A percentile compares a stretch with the other conserved stretches of the same genome.
These are phyloP conservation scores for Talaromyces sp. DNA, from an alignment of 2,329 filamentous ascomycete species.

Conservation along the genomic window DNA sequence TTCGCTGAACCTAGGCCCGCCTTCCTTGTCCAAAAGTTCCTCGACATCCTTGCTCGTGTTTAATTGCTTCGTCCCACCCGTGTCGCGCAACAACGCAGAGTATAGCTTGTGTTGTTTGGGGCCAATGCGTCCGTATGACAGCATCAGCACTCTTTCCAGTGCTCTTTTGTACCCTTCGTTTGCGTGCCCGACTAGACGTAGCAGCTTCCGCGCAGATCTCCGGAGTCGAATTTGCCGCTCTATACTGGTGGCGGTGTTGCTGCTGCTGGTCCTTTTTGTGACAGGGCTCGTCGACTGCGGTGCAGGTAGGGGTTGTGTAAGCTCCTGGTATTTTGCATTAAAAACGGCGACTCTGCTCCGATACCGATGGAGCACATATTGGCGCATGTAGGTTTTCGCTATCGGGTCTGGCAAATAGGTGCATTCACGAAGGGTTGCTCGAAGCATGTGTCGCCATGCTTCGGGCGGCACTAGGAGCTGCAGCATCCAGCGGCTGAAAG, in stretches of 20 bases:
- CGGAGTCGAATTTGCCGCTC: conserved; percentile 17
- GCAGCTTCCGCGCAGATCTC: conserved; percentile 27
- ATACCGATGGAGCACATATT: conserved; percentile 47
- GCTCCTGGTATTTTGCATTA: neutral
- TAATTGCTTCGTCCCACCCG: conserved; percentile 1
- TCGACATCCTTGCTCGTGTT: conserved; percentile 9
- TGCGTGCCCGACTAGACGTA: conserved; percentile 46
- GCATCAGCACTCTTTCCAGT: conserved; percentile 48
- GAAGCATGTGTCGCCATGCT: conserved; percentile 45
- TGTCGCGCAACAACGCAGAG: conserved; percentile 25
- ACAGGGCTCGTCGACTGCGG: neutral
- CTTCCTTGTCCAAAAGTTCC: neutral
- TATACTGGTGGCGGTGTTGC: conserved; percentile 1
- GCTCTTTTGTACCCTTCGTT: conserved; percentile 51
- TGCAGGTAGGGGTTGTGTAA: neutral
- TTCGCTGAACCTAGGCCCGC: conserved; percentile 17
- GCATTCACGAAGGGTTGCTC: conserved; percentile 54
- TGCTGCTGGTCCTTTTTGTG: neutral
- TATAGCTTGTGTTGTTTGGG: conserved; percentile 47
- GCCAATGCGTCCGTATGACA: conserved; percentile 55
- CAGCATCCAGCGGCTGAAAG: conserved; percentile 11
- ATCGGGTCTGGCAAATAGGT: conserved; percentile 57
- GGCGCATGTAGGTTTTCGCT: conserved; percentile 46
- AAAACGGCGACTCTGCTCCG: conserved; percentile 24
- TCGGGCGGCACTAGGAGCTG: conserved; percentile 20